Percentiles rank a stretch among this genome's conserved stretches.
Conservation (phyloP, 1,139 yeast genomes). For the Suhomyces guaymorum region DNA sequence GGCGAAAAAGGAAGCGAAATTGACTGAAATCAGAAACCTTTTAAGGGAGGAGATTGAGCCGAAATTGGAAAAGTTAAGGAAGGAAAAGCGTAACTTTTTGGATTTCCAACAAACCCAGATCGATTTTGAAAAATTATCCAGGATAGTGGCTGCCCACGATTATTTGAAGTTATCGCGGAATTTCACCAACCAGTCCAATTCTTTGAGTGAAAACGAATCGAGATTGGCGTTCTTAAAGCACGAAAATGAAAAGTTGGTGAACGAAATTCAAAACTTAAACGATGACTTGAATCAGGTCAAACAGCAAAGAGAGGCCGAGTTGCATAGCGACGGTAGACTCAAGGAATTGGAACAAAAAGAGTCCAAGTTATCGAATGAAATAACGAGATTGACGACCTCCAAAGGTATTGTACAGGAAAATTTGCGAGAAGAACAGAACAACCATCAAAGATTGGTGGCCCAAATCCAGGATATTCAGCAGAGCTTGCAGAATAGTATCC, state of each 20-base stretch:
- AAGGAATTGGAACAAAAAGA: slow-evolving; percentile 63
- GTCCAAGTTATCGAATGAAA: slow-evolving; percentile 58
- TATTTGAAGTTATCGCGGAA: slow-evolving; percentile 49
- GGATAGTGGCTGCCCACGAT: slow-evolving; percentile 79
- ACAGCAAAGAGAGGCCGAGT: slow-evolving; percentile 56
- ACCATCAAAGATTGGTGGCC: slow-evolving; percentile 19
- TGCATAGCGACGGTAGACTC: slow-evolving; percentile 61
- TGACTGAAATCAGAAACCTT: slow-evolving; percentile 72
- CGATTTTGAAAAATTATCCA: slow-evolving; percentile 72
- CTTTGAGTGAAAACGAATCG: slow-evolving; percentile 37
- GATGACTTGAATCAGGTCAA: slow-evolving; percentile 63
- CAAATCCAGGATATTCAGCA: slow-evolving; percentile 20
- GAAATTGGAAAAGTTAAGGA: slow-evolving; percentile 75
- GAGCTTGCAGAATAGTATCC: slow-evolving; percentile 32
- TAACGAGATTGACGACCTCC: slow-evolving; percentile 69
- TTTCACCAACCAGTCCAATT: slow-evolving; percentile 42
- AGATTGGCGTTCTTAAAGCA: slow-evolving; percentile 37
- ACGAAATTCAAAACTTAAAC: slow-evolving; percentile 60
- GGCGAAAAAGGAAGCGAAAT: slow-evolving; percentile 84
- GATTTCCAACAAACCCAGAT: slow-evolving; percentile 86
- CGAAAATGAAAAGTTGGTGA: slow-evolving; percentile 44
- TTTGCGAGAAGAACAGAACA: slow-evolving; percentile 46
- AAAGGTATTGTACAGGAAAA: slow-evolving; percentile 59
- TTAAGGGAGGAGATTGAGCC: slow-evolving; percentile 91
- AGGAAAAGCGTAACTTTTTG: slow-evolving; percentile 77